Evolutionary conservation across 2,329 filamentous ascomycete genomes (phyloP).

Genomic region (Alternaria arborescens): DNA sequence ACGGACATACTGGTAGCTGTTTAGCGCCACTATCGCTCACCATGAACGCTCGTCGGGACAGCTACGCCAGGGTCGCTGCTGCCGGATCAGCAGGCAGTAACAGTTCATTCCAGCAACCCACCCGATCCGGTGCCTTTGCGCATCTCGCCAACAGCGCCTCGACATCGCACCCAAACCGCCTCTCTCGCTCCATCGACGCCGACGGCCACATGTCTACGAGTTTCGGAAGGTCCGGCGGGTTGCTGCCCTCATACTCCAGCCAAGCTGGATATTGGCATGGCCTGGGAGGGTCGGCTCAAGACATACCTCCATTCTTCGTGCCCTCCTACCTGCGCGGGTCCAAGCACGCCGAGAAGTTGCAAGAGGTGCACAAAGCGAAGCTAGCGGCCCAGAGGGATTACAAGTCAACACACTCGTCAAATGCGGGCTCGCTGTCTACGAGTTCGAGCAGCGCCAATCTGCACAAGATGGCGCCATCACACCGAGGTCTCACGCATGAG

Average conservation of each 20-base stretch:
- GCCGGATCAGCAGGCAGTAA: conserved; percentile 52
- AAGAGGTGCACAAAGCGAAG: conserved; percentile 73
- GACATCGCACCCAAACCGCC: conserved; percentile 39
- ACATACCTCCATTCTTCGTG: conserved; percentile 70
- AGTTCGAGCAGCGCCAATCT: conserved; percentile 66
- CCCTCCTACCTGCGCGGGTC: conserved; percentile 85
- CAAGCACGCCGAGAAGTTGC: conserved; percentile 78
- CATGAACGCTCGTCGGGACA: conserved; percentile 27
- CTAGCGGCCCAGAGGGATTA: conserved; percentile 57
- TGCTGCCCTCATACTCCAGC: conserved; percentile 58
- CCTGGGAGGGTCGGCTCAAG: conserved; percentile 33
- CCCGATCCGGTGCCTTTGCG: conserved; percentile 58
- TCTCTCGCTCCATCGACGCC: conserved; percentile 56
- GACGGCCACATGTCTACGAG: conserved; percentile 58
- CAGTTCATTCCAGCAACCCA: conserved; percentile 45
- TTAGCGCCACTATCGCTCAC: conserved; percentile 10
- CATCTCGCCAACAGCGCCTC: conserved; percentile 63
- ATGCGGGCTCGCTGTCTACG: conserved; percentile 60
- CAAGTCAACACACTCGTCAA: conserved; percentile 55
- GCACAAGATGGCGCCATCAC: conserved; percentile 69
- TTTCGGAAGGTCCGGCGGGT: conserved; percentile 52
- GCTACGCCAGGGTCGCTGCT: conserved; percentile 69
- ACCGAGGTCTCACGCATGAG: conserved; percentile 83
- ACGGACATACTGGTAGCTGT: conserved; percentile 55
- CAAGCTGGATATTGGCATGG: conserved; percentile 54